A percentile compares a stretch with the other conserved stretches of the same genome.
Conservation (phyloP, 2,329 filamentous ascomycete species). For the Ramichloridium luteum region DNA sequence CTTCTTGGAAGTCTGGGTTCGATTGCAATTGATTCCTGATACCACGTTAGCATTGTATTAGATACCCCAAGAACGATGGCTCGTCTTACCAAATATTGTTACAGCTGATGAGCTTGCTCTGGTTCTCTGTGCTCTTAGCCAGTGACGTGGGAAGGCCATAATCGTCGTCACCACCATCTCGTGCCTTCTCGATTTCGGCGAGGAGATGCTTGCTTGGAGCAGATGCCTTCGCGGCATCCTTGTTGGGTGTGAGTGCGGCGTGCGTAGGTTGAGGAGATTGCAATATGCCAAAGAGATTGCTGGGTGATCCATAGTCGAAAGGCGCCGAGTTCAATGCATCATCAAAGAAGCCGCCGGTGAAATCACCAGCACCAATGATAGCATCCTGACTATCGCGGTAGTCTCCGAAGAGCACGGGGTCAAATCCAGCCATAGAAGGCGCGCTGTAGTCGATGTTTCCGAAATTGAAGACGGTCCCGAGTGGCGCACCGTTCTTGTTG, state of each 20-base stretch:
- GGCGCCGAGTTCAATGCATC: constrained; percentile 31
- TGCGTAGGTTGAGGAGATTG: constrained; percentile 24
- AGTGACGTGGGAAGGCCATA: constrained; percentile 16
- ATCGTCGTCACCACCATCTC: constrained; percentile 59
- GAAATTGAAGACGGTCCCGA: constrained; percentile 9
- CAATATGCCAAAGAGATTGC: constrained; percentile 49
- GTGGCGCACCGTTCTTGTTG: constrained; percentile 5
- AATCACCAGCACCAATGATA: constrained; percentile 57
- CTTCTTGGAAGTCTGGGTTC: constrained; percentile 76
- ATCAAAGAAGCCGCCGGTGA: constrained; percentile 67
- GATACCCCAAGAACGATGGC: constrained; percentile 2
- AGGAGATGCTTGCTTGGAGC: constrained; percentile 47
- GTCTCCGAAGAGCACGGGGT: constrained; percentile 80
- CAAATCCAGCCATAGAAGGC: constrained; percentile 56
- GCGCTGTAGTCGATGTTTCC: constrained; percentile 16
- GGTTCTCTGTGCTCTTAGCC: constrained; percentile 10
- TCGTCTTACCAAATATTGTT: constrained; percentile 82
- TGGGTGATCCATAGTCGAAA: constrained; percentile 65
- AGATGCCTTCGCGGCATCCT: constrained; percentile 5
- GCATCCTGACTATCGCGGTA: constrained; percentile 86
- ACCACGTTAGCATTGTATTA: not conserved
- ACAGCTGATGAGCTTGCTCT: constrained; percentile 59
- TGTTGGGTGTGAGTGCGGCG: constrained; percentile 7
- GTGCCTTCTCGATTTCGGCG: constrained; percentile 62
- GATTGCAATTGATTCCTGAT: constrained; percentile 77